Evolutionary conservation across 2,329 filamentous ascomycete genomes (phyloP).

Genomic region (Ceratocystis harringtonii): DNA sequence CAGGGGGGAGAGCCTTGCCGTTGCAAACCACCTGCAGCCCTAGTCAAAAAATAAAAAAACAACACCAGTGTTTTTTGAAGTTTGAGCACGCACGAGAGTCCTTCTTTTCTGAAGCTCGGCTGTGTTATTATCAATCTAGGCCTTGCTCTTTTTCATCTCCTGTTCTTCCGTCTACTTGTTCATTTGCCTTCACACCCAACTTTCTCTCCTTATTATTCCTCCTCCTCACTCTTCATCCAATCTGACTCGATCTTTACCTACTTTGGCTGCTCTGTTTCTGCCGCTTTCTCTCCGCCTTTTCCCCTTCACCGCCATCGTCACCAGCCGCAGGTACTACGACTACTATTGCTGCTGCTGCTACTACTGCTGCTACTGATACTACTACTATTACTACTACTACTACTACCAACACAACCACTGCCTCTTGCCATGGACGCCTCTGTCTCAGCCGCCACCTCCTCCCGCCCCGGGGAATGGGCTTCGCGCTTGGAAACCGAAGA

Average conservation of each 20-base stretch:
- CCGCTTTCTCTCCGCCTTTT: background rate
- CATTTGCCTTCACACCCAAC: background rate
- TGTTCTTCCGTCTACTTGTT: background rate
- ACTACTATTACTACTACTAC: background rate
- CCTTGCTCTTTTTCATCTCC: background rate
- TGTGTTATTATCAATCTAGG: constrained; percentile 1
- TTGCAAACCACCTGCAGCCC: background rate
- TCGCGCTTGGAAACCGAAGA: constrained; percentile 12
- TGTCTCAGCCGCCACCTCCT: background rate
- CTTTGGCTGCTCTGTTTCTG: background rate
- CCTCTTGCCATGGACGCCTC: background rate
- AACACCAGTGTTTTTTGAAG: background rate
- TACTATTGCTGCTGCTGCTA: background rate
- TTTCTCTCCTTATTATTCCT: background rate
- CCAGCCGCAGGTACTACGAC: background rate
- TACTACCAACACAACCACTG: background rate
- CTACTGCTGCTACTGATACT: background rate
- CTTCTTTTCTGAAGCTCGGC: background rate
- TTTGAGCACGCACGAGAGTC: background rate
- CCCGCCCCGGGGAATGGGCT: constrained; percentile 8
- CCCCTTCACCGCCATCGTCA: background rate
- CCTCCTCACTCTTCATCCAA: background rate
- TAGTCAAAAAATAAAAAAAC: constrained; percentile 4
- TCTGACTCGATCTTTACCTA: background rate
- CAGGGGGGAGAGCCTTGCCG: constrained; percentile 6